Conservation (phyloP, 2,329 filamentous ascomycete genomes). For the Calonectria multiphialidica region DNA sequence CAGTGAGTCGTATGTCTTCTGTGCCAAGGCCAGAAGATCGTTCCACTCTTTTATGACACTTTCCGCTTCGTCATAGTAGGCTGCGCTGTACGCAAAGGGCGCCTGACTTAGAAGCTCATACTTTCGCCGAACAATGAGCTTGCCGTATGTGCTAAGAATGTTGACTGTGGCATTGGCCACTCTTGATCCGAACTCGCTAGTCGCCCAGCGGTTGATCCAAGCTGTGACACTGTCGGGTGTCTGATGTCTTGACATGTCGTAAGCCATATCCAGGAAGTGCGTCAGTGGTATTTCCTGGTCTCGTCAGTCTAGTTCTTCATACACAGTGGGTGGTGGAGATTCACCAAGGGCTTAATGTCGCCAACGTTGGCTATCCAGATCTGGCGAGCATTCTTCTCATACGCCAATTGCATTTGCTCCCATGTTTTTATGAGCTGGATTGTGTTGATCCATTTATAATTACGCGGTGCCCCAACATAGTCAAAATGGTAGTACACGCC, state of each 20-base stretch:
- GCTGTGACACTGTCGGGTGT: not conserved
- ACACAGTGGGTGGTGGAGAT: not conserved
- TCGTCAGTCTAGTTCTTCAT: not conserved
- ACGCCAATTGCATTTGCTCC: conserved; percentile 49
- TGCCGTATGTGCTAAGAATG: not conserved
- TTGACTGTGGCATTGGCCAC: not conserved
- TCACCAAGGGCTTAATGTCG: conserved; percentile 64
- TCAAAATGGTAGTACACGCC: conserved; percentile 64
- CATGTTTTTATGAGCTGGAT: conserved; percentile 41
- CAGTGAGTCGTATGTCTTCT: not conserved
- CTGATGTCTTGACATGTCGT: not conserved
- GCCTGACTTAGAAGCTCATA: not conserved
- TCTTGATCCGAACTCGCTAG: not conserved
- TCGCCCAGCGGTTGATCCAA: not conserved
- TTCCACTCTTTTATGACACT: not conserved
- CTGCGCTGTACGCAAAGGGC: not conserved
- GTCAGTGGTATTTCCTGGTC: not conserved
- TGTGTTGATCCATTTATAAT: conserved; percentile 72
- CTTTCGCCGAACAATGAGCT: not conserved
- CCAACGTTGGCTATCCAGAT: conserved; percentile 75
- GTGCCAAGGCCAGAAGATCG: not conserved
- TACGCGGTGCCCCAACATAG: conserved; percentile 71
- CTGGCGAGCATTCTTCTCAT: conserved; percentile 59
- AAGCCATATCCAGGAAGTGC: not conserved
- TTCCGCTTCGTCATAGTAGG: not conserved